Base-by-base conservation (phyloP, 805 yeast genomes). In the Candida odintsovae region DNA sequence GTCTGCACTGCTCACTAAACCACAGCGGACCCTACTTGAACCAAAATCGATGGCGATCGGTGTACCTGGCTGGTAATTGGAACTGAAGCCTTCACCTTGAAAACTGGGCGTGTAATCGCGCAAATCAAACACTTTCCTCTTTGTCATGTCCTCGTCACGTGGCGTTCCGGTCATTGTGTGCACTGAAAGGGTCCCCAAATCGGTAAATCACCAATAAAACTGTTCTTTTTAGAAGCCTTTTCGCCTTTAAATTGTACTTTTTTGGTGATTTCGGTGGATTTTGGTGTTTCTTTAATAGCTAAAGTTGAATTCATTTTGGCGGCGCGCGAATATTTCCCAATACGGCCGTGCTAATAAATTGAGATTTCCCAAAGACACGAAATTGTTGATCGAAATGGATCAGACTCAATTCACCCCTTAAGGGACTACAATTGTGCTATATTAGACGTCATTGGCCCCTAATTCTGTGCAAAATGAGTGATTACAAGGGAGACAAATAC, bases 31-130 rank as follows among this genome's bases (percentile, higher is more conserved):
- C 22, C 69, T 62, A 40, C 78, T 72, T 8, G 88, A 68, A 1
- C 98, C 99, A 45, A 94, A 71, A 66, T 94, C 99, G 10, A 94
- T 71, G 13, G 92, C 96, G 45, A 94, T 86, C 3, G 99, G 97
- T 2, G 74, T 72, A 3, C 78, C 78, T 1, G 67, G 42, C 36
- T 65, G 58, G 66, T 84, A 84, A 42, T 71, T 69, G 15, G 64
- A 44, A 53, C 68, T 66, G 63, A 78, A 72, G 0, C 79, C 76
- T 60, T 78, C 80, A 15, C 38, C 28, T 2, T 74, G 63, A 1
- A 38, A 19, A 6, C 37, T 31, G n/a, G 50, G 45, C 1, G 53
- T 38, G 38, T 50, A 48, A 35, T 58, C 64, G 9, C 54, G 45
- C n/a, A 60, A 48, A 10, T 51, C 54, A 38, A 47, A 58, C 16